Evolutionary conservation across 768 basidiomycete genomes (phyloP).

Genomic region (Pleurotus pulmonarius): DNA sequence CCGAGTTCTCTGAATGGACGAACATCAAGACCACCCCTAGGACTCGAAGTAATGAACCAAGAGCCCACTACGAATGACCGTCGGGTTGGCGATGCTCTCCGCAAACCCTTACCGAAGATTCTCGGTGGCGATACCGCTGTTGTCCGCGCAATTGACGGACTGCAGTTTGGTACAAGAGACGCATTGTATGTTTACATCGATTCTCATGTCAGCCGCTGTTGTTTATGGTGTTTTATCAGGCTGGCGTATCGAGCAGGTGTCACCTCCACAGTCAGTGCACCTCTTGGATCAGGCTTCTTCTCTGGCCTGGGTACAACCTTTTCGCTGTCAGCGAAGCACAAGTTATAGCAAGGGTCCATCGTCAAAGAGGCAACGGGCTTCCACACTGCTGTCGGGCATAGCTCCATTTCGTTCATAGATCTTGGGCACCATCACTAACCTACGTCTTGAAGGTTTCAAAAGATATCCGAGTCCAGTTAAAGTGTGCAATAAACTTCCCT

Average conservation of each 20-base stretch:
- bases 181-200: slow-evolving; percentile 51
- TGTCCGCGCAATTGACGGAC: slow-evolving; percentile 69
- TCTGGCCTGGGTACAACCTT: slow-evolving; percentile 66
- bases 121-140: slow-evolving; percentile 48
- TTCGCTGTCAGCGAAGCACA: slow-evolving; percentile 55
- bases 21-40: slow-evolving; percentile 40
- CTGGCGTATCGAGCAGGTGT: slow-evolving; percentile 71
- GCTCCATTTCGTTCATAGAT: too few species aligned
- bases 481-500: too few species aligned
- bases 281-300: slow-evolving; percentile 48
- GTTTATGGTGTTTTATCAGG: slow-evolving; percentile 26
- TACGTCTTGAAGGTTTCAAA: too few species aligned
- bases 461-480: too few species aligned
- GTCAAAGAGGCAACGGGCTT: slow-evolving; percentile 61
- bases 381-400: slow-evolving; percentile 59
- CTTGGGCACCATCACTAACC: too few species aligned
- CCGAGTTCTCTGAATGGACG: too few species aligned
- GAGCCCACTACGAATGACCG: slow-evolving; percentile 77
- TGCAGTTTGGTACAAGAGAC: slow-evolving; percentile 66
- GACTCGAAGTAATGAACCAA: slow-evolving; percentile 61
- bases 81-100: slow-evolving; percentile 48
- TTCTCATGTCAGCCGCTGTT: not conserved
- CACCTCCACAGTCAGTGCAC: slow-evolving; percentile 63
- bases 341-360: slow-evolving; percentile 59
- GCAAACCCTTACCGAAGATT: slow-evolving; percentile 40